These are phyloP conservation scores for Fraxinus sp. DNA, from an alignment of 305 asterid genomes.

Conservation along the genomic window DNA sequence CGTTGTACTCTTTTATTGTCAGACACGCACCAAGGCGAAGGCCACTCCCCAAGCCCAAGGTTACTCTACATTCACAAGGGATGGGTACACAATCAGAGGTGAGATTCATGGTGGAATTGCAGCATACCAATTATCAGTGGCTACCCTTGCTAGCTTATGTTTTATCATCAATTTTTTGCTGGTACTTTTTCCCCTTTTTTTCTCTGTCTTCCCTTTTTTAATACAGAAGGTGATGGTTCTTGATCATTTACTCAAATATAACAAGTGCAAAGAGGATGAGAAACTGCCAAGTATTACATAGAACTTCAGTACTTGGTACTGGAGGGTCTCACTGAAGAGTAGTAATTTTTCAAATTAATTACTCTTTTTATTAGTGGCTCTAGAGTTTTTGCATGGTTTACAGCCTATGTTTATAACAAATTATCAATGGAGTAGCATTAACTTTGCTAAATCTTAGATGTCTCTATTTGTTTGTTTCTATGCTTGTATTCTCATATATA, in stretches of 20 bases:
- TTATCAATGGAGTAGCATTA: background rate
- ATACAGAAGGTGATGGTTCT: slow-evolving; percentile 47
- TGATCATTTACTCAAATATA: slow-evolving; percentile 44
- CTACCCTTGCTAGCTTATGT: background rate
- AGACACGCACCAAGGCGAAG: slow-evolving; percentile 73
- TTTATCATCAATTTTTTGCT: background rate
- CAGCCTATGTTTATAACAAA: background rate
- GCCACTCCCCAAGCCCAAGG: slow-evolving; percentile 38
- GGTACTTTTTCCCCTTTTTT: too few species aligned
- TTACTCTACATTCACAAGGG: slow-evolving; percentile 77
- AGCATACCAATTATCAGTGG: background rate
- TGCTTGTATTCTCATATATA: background rate
- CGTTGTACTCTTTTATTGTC: slow-evolving; percentile 62
- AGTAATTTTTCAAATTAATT: background rate
- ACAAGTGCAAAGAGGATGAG: slow-evolving; percentile 20
- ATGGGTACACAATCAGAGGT: slow-evolving; percentile 82
- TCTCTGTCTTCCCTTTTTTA: background rate
- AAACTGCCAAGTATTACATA: slow-evolving; percentile 65
- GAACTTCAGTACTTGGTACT: slow-evolving; percentile 72
- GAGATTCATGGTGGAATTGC: slow-evolving; percentile 1
- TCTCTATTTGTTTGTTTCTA: background rate
- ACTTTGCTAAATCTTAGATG: background rate
- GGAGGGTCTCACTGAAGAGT: slow-evolving; percentile 41
- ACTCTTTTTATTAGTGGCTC: background rate
- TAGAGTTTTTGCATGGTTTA: background rate